Evolutionary conservation across 805 yeast species (phyloP).

Genomic region (Vanderwaltozyma polyspora): DNA sequence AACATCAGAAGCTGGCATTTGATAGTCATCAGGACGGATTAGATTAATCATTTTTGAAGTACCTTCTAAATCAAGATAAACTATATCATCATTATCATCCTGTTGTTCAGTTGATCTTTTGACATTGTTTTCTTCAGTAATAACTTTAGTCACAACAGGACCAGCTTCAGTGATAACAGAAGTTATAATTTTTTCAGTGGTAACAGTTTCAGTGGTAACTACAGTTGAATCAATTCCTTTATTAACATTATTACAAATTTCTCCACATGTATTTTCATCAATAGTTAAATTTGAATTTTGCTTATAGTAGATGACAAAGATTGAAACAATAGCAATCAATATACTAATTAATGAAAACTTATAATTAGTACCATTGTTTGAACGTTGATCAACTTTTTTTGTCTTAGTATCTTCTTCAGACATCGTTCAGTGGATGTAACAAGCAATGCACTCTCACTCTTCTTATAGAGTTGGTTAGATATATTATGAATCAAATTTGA

Average conservation of each 20-base stretch:
- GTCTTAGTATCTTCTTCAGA: no score
- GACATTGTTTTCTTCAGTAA: neutral
- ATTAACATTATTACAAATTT: neutral
- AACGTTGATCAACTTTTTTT: no score
- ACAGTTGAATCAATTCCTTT: neutral
- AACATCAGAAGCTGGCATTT: constrained; percentile 22
- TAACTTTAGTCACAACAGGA: neutral
- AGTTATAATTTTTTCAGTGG: neutral
- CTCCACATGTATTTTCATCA: neutral
- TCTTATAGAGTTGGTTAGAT: no score
- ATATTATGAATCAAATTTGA: no score
- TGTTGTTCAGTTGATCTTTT: neutral
- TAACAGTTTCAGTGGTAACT: neutral
- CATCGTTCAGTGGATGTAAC: no score
- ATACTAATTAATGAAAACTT: no score
- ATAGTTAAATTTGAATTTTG: no score
- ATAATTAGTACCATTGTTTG: no score
- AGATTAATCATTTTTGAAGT: constrained; percentile 1
- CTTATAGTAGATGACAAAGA: no score
- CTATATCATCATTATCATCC: neutral
- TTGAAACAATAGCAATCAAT: no score
- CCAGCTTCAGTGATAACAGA: neutral
- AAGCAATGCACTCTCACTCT: no score
- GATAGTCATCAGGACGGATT: constrained; percentile 5
- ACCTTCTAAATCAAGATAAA: neutral